Percentiles rank a stretch among this genome's conserved stretches.
Evolutionary conservation across 2,329 filamentous ascomycete species (phyloP).

Genomic region (Hypoxylon sp.): DNA sequence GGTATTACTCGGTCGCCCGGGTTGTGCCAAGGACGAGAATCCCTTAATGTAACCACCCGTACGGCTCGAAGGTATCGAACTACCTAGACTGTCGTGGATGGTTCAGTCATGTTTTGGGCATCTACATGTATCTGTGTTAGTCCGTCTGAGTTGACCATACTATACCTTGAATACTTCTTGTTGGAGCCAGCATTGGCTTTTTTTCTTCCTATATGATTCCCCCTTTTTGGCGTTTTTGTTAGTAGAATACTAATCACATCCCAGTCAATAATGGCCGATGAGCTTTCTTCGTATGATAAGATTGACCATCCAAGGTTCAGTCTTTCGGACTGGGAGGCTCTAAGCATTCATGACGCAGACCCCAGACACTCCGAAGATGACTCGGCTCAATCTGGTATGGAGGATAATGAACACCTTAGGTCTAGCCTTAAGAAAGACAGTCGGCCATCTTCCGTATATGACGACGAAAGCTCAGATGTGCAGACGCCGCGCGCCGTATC

Average conservation of each 20-base stretch:
- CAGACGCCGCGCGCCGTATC: not conserved
- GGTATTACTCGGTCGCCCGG: slow-evolving; percentile 26
- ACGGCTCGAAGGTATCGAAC: slow-evolving; percentile 4
- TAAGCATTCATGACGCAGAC: slow-evolving; percentile 8
- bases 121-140: not conserved
- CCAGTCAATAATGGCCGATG: slow-evolving; percentile 24
- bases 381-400: slow-evolving; percentile 1
- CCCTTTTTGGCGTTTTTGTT: no score
- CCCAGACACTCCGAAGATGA: slow-evolving; percentile 8
- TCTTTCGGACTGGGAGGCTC: slow-evolving; percentile 15
- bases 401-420: slow-evolving; percentile 1
- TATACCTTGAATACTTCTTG: no score
- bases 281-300: slow-evolving; percentile 14
- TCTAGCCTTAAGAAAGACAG: not conserved
- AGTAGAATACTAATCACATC: no score
- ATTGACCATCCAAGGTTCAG: slow-evolving; percentile 14
- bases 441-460: no score
- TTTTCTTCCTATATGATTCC: no score
- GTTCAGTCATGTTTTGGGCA: not conserved
- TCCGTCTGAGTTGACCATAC: no score
- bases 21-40: slow-evolving; percentile 29
- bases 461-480: not conserved
- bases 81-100: slow-evolving; percentile 3
- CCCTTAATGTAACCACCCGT: slow-evolving; percentile 24
- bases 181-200: no score